Conservation (phyloP, 2,329 filamentous ascomycete species). For the Cercospora citrullina region DNA sequence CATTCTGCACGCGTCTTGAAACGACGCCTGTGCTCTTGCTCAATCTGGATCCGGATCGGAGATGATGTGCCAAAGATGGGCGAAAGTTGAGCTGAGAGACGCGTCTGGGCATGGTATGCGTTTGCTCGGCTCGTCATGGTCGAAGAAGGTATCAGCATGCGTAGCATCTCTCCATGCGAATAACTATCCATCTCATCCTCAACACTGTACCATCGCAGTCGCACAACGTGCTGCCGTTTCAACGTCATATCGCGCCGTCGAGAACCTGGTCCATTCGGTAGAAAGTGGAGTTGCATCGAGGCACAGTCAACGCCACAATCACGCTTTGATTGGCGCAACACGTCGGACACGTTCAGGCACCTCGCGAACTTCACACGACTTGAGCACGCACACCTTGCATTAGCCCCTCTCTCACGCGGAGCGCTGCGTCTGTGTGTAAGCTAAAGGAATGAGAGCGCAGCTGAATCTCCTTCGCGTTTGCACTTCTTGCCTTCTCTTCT, state of each 20-base stretch:
- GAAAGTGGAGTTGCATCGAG: slow-evolving; percentile 1
- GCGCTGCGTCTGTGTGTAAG: background rate
- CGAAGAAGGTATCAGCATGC: background rate
- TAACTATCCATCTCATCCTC: background rate
- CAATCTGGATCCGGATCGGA: slow-evolving; percentile 6
- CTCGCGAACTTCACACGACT: slow-evolving; percentile 25
- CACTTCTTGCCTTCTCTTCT: background rate
- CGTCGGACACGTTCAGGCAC: slow-evolving; percentile 9
- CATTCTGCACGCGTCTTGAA: slow-evolving; percentile 5
- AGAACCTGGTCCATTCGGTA: slow-evolving; percentile 5
- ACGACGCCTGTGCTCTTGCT: slow-evolving; percentile 1
- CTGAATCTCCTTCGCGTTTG: background rate
- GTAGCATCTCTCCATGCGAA: background rate
- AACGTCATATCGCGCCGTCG: slow-evolving; percentile 11
- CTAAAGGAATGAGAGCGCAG: background rate
- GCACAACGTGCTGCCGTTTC: background rate
- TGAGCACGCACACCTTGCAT: slow-evolving; percentile 19
- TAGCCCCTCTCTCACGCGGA: slow-evolving; percentile 8
- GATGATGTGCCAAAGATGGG: background rate
- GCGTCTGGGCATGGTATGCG: background rate
- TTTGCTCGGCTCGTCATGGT: background rate
- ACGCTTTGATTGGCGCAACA: slow-evolving; percentile 16
- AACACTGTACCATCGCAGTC: background rate
- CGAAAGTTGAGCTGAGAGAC: background rate
- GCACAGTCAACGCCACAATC: background rate